Evolutionary conservation across 2,329 filamentous ascomycete genomes (phyloP).

Genomic region (Elsinoe necatrix): DNA sequence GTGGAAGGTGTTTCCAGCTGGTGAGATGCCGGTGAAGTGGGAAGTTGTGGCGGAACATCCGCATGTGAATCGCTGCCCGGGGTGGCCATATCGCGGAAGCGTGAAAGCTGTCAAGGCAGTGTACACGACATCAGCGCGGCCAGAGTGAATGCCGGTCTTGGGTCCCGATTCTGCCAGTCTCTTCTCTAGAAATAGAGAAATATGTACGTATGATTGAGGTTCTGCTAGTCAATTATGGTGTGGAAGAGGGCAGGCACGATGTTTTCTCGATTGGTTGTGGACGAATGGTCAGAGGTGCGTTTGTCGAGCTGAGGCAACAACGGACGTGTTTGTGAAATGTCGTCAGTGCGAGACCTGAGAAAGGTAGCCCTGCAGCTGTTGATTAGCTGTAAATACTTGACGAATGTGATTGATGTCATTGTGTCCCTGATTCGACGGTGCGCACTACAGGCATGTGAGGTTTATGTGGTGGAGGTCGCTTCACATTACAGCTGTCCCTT

Average conservation of each 20-base stretch:
- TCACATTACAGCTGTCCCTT: slow-evolving; percentile 4
- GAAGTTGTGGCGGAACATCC: not conserved
- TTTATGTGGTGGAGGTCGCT: not conserved
- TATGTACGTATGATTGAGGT: not conserved
- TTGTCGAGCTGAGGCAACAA: slow-evolving; percentile 13
- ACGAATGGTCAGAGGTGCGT: not conserved
- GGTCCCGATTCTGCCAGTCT: not conserved
- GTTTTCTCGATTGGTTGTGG: not conserved
- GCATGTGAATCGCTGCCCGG: not conserved
- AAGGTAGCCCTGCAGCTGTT: not conserved
- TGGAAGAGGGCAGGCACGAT: not conserved
- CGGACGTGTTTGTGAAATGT: slow-evolving; percentile 6
- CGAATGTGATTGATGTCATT: not conserved
- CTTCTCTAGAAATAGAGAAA: not conserved
- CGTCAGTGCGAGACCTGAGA: not conserved
- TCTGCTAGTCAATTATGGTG: not conserved
- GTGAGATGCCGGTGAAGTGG: not conserved
- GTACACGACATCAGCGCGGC: not conserved
- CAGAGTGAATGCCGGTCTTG: too few relatives aligned
- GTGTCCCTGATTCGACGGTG: not conserved
- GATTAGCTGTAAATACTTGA: not conserved
- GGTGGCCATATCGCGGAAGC: not conserved
- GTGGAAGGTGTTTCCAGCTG: not conserved
- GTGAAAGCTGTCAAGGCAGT: not conserved
- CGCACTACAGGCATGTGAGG: not conserved